phyloP scores from a whole-genome alignment of 768 basidiomycete species.

The Neoboletus magnificus region DNA sequence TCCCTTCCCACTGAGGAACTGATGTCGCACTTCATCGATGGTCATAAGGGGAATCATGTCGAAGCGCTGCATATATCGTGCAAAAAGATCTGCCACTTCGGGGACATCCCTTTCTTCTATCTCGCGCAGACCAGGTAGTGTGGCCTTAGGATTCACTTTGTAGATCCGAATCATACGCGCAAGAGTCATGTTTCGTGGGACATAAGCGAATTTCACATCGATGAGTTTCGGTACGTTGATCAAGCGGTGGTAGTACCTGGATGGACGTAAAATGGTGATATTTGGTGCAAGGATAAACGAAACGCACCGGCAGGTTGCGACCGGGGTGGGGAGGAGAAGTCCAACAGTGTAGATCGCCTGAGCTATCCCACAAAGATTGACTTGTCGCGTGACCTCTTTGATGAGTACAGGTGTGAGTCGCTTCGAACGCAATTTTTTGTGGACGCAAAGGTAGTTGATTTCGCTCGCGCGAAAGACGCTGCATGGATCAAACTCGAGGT shows the following conservation, averaged over 20 bases:
- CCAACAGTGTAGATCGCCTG: slow-evolving; percentile 98
- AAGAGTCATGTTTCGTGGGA: slow-evolving; percentile 83
- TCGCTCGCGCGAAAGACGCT: slow-evolving; percentile 76
- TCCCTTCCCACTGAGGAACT: slow-evolving; percentile 82
- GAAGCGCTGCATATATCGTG: slow-evolving; percentile 80
- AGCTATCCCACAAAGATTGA: slow-evolving; percentile 85
- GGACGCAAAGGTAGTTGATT: slow-evolving; percentile 96
- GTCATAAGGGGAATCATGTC: slow-evolving; percentile 74
- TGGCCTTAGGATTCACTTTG: slow-evolving; percentile 54
- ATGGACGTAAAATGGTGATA: slow-evolving; percentile 3
- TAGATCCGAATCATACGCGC: slow-evolving; percentile 84
- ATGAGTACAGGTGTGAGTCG: slow-evolving; percentile 94
- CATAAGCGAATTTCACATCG: slow-evolving; percentile 83
- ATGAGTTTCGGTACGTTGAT: slow-evolving; percentile 91
- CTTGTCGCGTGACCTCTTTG: slow-evolving; percentile 94
- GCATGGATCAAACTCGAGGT: slow-evolving; percentile 8
- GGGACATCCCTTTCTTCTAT: slow-evolving; percentile 80
- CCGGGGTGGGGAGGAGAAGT: slow-evolving; percentile 88
- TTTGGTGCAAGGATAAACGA: not conserved
- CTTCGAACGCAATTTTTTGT: slow-evolving; percentile 96
- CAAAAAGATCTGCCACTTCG: slow-evolving; percentile 66
- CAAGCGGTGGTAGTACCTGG: slow-evolving; percentile 87
- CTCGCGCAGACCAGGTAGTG: slow-evolving; percentile 72
- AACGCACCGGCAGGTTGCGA: slow-evolving; percentile 75
- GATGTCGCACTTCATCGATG: slow-evolving; percentile 78